Evolutionary conservation across 2,329 filamentous ascomycete genomes (phyloP).

Genomic region (Parascedosporium putredinis): DNA sequence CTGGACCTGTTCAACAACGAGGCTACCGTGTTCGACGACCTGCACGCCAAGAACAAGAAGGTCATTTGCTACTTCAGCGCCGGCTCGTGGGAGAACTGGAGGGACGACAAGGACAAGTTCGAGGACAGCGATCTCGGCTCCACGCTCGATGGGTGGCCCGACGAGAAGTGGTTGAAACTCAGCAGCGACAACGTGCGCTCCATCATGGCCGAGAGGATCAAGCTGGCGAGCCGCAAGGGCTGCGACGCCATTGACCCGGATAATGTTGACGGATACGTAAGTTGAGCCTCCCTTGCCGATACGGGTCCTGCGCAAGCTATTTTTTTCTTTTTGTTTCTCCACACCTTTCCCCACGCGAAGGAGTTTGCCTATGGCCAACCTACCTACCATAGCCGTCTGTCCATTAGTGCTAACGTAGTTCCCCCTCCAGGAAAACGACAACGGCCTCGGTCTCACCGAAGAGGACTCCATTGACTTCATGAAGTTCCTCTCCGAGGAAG

Average conservation of each 20-base stretch:
- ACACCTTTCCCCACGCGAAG: too few relatives aligned
- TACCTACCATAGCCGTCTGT: too few relatives aligned
- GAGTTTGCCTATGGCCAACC: too few relatives aligned
- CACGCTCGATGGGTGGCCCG: constrained; percentile 50
- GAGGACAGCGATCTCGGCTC: constrained; percentile 44
- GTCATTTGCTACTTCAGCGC: constrained; percentile 70
- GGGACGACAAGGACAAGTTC: constrained; percentile 48
- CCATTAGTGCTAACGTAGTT: background rate
- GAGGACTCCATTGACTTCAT: constrained; percentile 49
- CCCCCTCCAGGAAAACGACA: constrained; percentile 40
- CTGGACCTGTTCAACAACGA: constrained; percentile 47
- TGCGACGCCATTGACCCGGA: constrained; percentile 63
- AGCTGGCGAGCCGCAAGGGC: constrained; percentile 47
- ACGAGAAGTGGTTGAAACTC: constrained; percentile 57
- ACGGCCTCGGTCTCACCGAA: constrained; percentile 48
- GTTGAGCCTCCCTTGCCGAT: constrained; percentile 10
- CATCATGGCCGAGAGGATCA: constrained; percentile 54
- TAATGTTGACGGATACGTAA: constrained; percentile 56
- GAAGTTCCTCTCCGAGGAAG: constrained; percentile 45
- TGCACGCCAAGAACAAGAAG: constrained; percentile 44
- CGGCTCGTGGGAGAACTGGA: constrained; percentile 55
- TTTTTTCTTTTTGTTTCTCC: background rate
- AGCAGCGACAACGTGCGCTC: constrained; percentile 45
- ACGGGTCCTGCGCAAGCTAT: background rate
- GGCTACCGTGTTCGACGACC: constrained; percentile 35